phyloP scores from a whole-genome alignment of 2,329 filamentous ascomycete genomes.

The Trichoderma atroviride region DNA sequence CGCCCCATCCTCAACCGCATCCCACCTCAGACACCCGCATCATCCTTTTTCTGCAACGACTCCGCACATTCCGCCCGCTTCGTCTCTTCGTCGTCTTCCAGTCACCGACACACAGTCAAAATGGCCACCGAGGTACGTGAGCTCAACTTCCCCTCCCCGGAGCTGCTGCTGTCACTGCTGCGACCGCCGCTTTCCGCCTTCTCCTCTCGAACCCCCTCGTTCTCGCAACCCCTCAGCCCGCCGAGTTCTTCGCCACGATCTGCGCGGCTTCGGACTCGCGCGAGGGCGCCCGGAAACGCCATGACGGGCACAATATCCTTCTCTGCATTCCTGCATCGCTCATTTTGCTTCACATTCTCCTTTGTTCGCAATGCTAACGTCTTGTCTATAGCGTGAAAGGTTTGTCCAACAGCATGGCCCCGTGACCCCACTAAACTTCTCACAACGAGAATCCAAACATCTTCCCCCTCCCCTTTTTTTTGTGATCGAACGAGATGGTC shows the following conservation, averaged over 20 bases:
- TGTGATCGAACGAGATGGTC: constrained; percentile 5
- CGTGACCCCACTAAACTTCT: constrained; percentile 28
- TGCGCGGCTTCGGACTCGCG: constrained; percentile 22
- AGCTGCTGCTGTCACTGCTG: constrained; percentile 24
- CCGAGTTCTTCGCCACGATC: constrained; percentile 20
- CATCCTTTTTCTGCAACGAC: constrained; percentile 29
- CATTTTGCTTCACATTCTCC: constrained; percentile 11
- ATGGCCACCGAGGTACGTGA: constrained; percentile 43
- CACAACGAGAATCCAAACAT: constrained; percentile 23
- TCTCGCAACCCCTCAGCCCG: constrained; percentile 36
- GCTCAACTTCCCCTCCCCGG: background rate
- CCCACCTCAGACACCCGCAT: constrained; percentile 33
- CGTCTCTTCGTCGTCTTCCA: constrained; percentile 15
- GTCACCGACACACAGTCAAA: constrained; percentile 27
- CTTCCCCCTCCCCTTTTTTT: constrained; percentile 1
- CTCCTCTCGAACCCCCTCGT: constrained; percentile 32
- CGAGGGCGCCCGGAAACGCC: background rate
- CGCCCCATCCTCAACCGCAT: constrained; percentile 33
- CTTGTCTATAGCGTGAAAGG: constrained; percentile 65
- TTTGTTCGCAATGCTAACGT: constrained; percentile 39
- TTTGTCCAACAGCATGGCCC: constrained; percentile 46
- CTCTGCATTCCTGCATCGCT: constrained; percentile 16
- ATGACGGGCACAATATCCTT: background rate
- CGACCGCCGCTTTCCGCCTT: constrained; percentile 32
- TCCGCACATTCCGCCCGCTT: constrained; percentile 26